A percentile compares a stretch with the other conserved stretches of the same genome.
These are phyloP conservation scores for Croton laevigatus DNA, from an alignment of 441 rosid genomes.

Conservation along the genomic window DNA sequence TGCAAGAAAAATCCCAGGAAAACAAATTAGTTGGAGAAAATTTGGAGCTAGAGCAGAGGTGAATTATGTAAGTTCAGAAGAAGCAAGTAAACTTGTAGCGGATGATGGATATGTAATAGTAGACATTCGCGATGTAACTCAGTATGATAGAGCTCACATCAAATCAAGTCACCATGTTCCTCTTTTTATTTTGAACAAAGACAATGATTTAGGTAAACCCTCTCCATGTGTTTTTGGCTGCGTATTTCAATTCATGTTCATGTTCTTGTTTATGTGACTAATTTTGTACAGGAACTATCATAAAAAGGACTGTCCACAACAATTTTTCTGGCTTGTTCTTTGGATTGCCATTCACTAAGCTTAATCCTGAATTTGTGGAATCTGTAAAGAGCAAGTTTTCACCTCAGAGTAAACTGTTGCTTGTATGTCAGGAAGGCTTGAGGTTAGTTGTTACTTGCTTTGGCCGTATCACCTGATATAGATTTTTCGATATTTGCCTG, in stretches of 20 bases:
- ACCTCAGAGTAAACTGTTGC: slow-evolving; percentile 61
- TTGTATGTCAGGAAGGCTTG: slow-evolving; percentile 94
- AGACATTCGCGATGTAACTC: slow-evolving; percentile 76
- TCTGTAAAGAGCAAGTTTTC: slow-evolving; percentile 57
- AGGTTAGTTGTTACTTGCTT: slow-evolving; percentile 48
- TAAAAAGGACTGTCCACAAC: slow-evolving; percentile 85
- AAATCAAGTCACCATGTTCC: slow-evolving; percentile 79
- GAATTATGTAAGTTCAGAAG: slow-evolving; percentile 71
- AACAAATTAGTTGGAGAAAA: slow-evolving; percentile 32
- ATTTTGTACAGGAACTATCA: slow-evolving; percentile 58
- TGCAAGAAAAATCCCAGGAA: slow-evolving; percentile 39
- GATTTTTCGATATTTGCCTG: not conserved
- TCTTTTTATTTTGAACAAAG: slow-evolving; percentile 74
- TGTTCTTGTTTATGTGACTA: not conserved
- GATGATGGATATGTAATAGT: slow-evolving; percentile 62
- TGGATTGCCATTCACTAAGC: slow-evolving; percentile 80
- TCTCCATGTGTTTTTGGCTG: not conserved
- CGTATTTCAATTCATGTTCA: not conserved
- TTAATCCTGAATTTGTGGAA: slow-evolving; percentile 65
- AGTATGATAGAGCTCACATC: slow-evolving; percentile 77
- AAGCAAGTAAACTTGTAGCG: slow-evolving; percentile 62
- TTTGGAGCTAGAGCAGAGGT: slow-evolving; percentile 67
- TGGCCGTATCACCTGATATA: not conserved
- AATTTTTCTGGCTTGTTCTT: slow-evolving; percentile 86
- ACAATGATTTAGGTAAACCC: slow-evolving; percentile 67